phyloP scores from a whole-genome alignment of 306 rosid genomes.

The Spatholobus suberectus region DNA sequence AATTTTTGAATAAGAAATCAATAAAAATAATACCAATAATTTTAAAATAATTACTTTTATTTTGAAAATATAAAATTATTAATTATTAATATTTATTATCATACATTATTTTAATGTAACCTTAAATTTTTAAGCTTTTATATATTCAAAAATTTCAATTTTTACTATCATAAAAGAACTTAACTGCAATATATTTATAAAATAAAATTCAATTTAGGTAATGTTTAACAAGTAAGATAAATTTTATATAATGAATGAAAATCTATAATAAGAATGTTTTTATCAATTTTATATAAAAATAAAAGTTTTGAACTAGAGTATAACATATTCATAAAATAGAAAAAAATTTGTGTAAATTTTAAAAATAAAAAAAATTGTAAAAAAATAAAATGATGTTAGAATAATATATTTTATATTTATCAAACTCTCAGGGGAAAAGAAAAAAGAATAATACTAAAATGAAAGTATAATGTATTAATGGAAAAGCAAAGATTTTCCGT shows the following conservation, averaged over 20 bases:
- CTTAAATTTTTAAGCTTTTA: no score
- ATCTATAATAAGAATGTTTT: no score
- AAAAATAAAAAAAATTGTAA: not conserved
- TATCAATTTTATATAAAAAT: no score
- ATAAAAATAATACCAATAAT: not conserved
- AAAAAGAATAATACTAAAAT: not conserved
- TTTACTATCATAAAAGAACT: no score
- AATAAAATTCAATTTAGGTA: no score
- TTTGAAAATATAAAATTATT: not conserved
- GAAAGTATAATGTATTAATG: not conserved
- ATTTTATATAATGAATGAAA: no score
- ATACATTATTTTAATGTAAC: not conserved
- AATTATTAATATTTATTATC: not conserved
- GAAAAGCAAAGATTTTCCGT: constrained; percentile 3
- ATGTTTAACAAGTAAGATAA: not conserved
- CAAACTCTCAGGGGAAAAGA: no score
- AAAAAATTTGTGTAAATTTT: not conserved
- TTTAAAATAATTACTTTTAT: not conserved
- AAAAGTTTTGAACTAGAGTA: not conserved
- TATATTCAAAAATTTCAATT: no score
- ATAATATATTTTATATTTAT: no score
- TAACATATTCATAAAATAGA: not conserved
- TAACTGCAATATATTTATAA: not conserved
- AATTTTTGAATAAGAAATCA: not conserved
- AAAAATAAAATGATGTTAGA: no score